A percentile compares a stretch with the other conserved stretches of the same genome.
phyloP scores from a whole-genome alignment of 257 asterid genomes.

The Lycium barbarum region DNA sequence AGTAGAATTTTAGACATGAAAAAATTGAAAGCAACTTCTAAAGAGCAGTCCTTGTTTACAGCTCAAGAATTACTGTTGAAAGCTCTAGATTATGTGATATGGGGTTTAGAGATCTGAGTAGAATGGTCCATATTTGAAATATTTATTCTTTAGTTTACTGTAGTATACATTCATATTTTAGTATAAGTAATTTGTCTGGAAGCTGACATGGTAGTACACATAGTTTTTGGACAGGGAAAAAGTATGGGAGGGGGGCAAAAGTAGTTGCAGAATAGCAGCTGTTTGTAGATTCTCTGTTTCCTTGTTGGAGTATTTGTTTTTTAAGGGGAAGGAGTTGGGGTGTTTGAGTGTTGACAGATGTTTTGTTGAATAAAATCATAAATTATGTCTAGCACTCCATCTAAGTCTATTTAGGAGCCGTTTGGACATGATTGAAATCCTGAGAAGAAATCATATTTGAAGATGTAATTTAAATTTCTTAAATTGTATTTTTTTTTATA shows the following conservation, averaged over 20 bases:
- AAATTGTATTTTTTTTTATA: no score
- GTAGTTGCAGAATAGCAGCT: constrained; percentile 35
- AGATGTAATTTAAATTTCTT: no score
- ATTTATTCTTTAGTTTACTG: neutral
- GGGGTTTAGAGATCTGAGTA: constrained; percentile 32
- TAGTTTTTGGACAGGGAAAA: constrained; percentile 10
- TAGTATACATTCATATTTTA: neutral
- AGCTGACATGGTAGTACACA: constrained; percentile 26
- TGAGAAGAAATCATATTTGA: no score
- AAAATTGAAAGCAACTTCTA: neutral
- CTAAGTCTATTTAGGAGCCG: no score
- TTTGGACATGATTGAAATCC: no score
- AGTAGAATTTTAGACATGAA: neutral
- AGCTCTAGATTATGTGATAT: constrained; percentile 4
- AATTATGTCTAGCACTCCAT: no score
- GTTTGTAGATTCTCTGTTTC: constrained; percentile 40
- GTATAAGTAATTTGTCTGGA: neutral
- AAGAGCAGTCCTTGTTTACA: neutral
- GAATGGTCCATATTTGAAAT: constrained; percentile 25
- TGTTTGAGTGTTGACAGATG: neutral
- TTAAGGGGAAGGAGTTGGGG: neutral
- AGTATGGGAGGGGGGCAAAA: constrained; percentile 34
- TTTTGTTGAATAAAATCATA: neutral
- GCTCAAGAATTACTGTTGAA: constrained; percentile 7
- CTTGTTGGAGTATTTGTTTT: neutral